A percentile compares a stretch with the other conserved stretches of the same genome.
Evolutionary conservation across 208 protist species (phyloP).

Genomic region (Trypanosoma conorhini): DNA sequence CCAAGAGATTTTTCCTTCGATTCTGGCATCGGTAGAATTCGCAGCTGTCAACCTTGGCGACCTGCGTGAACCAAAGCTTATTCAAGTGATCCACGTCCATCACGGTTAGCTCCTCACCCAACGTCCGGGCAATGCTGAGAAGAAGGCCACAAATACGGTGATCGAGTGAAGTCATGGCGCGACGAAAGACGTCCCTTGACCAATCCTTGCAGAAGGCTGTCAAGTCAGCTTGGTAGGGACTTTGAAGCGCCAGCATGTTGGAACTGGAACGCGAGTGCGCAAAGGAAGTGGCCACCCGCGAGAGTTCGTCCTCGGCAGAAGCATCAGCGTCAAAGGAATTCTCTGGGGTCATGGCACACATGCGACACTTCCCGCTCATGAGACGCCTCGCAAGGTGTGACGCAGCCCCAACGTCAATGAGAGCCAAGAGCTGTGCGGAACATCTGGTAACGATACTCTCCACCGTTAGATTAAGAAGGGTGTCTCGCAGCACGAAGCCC

Average conservation of each 20-base stretch:
- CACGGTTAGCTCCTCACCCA: slow-evolving; percentile 48
- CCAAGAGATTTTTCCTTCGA: background rate
- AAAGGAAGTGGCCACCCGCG: slow-evolving; percentile 2
- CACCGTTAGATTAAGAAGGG: slow-evolving; percentile 17
- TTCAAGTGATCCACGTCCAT: slow-evolving; percentile 68
- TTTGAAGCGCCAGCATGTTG: slow-evolving; percentile 11
- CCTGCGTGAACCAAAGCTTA: slow-evolving; percentile 59
- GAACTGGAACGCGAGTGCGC: slow-evolving; percentile 13
- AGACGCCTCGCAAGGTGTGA: slow-evolving; percentile 54
- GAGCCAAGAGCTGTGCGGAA: slow-evolving; percentile 35
- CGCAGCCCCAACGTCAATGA: slow-evolving; percentile 38
- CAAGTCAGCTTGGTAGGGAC: slow-evolving; percentile 7
- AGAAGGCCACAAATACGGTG: slow-evolving; percentile 53
- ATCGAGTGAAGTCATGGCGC: slow-evolving; percentile 51
- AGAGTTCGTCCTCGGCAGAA: background rate
- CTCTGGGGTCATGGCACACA: slow-evolving; percentile 12
- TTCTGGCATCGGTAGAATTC: slow-evolving; percentile 9
- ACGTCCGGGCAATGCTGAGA: slow-evolving; percentile 44
- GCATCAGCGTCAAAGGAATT: slow-evolving; percentile 3
- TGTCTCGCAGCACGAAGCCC: slow-evolving; percentile 46
- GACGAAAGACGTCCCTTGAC: slow-evolving; percentile 60
- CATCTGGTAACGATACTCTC: slow-evolving; percentile 47
- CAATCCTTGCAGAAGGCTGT: slow-evolving; percentile 40
- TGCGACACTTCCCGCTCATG: slow-evolving; percentile 39
- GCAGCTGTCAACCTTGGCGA: slow-evolving; percentile 31